Evolutionary conservation across 2,329 filamentous ascomycete species (phyloP), one percentile per base, ranked within the genome.

Genomic region (Zymoseptoria crescenta): DNA sequence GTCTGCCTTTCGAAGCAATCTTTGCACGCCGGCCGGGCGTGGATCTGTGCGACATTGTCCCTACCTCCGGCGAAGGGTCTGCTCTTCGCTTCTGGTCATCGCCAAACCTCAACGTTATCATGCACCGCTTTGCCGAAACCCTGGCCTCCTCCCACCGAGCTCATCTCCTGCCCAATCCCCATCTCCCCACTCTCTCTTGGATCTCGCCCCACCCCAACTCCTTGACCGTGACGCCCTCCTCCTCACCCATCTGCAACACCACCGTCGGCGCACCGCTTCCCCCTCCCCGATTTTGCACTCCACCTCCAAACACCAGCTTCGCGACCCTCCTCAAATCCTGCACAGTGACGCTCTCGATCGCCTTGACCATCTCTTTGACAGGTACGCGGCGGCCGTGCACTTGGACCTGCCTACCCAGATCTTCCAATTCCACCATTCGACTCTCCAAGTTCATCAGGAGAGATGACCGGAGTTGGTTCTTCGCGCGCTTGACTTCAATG

Each of bases 391-490:
- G 84, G 21, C 93, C 94, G 72, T 97, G 92, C n/a, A 96, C 90
- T 78, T 97, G 94, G 9, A 99, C 91, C 74, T 96, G 93, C 63
- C 94, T 80, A 21, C 94, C 94, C 0, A 99, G 81, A 73, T 99
- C 94, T 76, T 99, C 94, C 6, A 99, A 83, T 77, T 97, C 94
- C 8, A 99, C 91, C 91, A 99, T 96, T 61, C 94, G 83, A 67
- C 86, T 91, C 78, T 99, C 94, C 28, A 99, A 84, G 76, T 99
- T 99, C 94, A 99, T 99, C 54, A 99, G 82, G 49, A 99, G 80
- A 59, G 85, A 89, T 13, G 87, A 92, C 49, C 92, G 85, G 16
- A 99, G 84, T 78, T 99, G 94, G 74, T 99, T 99, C 83, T 99
- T 99, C 19, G 94, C 94, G 54, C 94, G 87, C 70, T 86, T 85